A percentile compares a stretch with the other conserved stretches of the same genome.
phyloP scores from a whole-genome alignment of 1,284 basidiomycete species.

The Ustilago tritici region DNA sequence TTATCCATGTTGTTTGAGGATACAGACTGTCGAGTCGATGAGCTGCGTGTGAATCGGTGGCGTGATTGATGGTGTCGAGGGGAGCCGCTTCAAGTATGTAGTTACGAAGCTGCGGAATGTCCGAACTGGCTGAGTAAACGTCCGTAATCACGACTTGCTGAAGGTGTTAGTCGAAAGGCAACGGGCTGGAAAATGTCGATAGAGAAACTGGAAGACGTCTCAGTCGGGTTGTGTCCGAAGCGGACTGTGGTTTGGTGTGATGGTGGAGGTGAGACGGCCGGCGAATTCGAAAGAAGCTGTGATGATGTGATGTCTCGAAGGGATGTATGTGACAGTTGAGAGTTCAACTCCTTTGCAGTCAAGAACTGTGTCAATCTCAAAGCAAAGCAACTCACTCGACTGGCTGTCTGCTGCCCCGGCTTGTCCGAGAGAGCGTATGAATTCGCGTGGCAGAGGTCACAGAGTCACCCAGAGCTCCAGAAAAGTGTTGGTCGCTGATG shows the following conservation, averaged over 20 bases:
- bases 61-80: background rate
- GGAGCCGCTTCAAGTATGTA: background rate
- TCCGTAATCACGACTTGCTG: too few relatives aligned
- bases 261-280: background rate
- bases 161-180: too few relatives aligned
- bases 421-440: conserved; percentile 15
- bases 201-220: background rate
- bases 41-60: background rate
- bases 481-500: conserved; percentile 41
- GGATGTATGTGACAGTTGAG: conserved; percentile 2
- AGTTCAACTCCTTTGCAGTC: background rate
- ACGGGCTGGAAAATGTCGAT: background rate
- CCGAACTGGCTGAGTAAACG: background rate
- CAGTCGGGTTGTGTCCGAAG: conserved; percentile 1
- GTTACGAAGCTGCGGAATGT: background rate
- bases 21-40: background rate
- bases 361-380: background rate
- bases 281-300: background rate
- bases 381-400: too few relatives aligned
- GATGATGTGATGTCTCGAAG: conserved; percentile 4
- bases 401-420: conserved; percentile 8
- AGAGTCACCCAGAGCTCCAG: background rate
- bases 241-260: background rate
- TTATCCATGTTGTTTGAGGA: conserved; percentile 69
- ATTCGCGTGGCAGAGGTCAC: conserved; percentile 14